Evolutionary conservation across 2,329 filamentous ascomycete species (phyloP), one percentile per base, ranked within the genome.

Genomic region (Colletotrichum simmondsii): DNA sequence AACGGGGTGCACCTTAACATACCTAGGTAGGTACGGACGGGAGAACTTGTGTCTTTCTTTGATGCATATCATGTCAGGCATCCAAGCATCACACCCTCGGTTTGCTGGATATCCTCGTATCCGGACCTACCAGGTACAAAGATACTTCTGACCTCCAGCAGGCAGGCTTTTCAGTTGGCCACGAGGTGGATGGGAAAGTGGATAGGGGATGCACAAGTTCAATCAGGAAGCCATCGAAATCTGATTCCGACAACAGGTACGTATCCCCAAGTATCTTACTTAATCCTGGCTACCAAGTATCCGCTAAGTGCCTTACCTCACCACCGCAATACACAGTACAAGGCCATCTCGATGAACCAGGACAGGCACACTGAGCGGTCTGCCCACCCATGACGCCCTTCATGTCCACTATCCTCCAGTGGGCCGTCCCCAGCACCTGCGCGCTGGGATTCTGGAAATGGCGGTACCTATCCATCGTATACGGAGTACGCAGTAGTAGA

Each of bases 111-210:
- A 70, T 65, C 60, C 65, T 70, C 56, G 70, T 70, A 72, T 37
- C 70, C 65, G 66, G 30, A 42, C 19, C 10, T 5, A 7, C 22
- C 14, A 28, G 28, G 52, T 22, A 24, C n/a, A n/a, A 5, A 10
- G 19, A 26, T 16, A 30, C 37, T n/a, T 46, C 37, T 19, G 14
- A 42, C 6, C 14, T 19, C 2, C 37, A 32, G 32, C 32, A 28
- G 35, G 24, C 59, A 28, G 19, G 22, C 24, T 68, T 46, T 53
- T 42, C n/a, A 30, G 24, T 49, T 56, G 42, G 30, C 24, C 24
- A 46, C 26, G 42, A 49, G 42, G 24, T 56, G 52, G 59, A 69
- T 69, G 70, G 70, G 70, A 72, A 72, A 72, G 70, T 72, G 65
- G 65, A 54, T n/a, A 53, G 30, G 10, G 22, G 52, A 53, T 68